These are phyloP conservation scores for Jasminum sambac DNA, from an alignment of 257 asterid species.

Conservation along the genomic window DNA sequence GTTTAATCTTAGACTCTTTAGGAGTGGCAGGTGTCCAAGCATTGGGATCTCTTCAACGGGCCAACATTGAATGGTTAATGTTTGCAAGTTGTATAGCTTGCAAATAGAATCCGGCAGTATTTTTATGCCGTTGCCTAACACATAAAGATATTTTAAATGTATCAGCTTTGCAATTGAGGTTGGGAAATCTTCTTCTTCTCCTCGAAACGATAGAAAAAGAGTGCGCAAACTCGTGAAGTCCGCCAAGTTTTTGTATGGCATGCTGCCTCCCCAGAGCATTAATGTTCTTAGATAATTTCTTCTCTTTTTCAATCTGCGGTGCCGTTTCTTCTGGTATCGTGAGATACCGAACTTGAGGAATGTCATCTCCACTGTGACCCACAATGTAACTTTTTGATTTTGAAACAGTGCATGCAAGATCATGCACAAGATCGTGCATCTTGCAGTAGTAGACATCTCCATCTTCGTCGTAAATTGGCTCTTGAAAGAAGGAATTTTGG, in stretches of 20 bases:
- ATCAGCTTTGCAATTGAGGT: constrained; percentile 13
- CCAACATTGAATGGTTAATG: neutral
- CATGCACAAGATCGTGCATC: too few species aligned
- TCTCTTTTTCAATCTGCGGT: too few species aligned
- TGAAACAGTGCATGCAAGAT: too few species aligned
- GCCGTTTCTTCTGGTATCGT: neutral
- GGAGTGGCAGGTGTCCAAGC: constrained; percentile 32
- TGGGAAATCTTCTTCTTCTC: constrained; percentile 16
- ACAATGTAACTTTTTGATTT: too few species aligned
- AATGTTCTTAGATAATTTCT: constrained; percentile 17
- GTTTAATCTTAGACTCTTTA: neutral
- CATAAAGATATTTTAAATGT: constrained; percentile 20
- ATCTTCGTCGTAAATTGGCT: too few species aligned
- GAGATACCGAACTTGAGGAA: constrained; percentile 4
- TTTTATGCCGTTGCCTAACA: neutral
- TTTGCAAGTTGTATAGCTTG: constrained; percentile 19
- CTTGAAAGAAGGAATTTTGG: too few species aligned
- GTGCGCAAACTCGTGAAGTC: constrained; percentile 3
- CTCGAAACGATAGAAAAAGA: constrained; percentile 10
- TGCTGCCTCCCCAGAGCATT: neutral
- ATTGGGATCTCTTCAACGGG: constrained; percentile 23
- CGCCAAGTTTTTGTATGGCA: neutral
- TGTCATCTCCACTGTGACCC: neutral
- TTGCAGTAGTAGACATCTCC: too few species aligned
- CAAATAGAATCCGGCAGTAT: constrained; percentile 22